Base-by-base conservation (phyloP, 2,329 filamentous ascomycete species). In the Pseudogymnoascus sp. region DNA sequence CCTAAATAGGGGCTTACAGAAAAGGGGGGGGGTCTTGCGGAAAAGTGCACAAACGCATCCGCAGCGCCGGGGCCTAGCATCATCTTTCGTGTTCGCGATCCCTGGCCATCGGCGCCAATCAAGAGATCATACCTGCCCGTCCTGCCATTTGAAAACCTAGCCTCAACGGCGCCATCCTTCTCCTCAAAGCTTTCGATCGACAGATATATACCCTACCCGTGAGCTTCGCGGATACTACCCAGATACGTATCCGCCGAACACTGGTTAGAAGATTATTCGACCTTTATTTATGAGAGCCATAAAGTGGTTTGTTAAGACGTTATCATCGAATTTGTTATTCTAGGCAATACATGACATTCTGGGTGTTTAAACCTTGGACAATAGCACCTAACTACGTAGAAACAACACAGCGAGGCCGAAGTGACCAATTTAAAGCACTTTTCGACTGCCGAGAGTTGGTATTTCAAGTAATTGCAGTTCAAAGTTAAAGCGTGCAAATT, bases 31-130 rank as follows among this genome's bases (percentile, higher is more conserved):
- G n/a, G n/a, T n/a, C n/a, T n/a, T n/a, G n/a, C n/a, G n/a, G n/a
- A n/a, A n/a, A n/a, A n/a, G n/a, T 63, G 39, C 21, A 67, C 49
- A 65, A 72, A 68, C 11, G 62, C 33, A 38, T 71, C 69, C 26
- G 21, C 45, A 35, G 41, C 64, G 10, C 60, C 66, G 6, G 62
- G 59, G 39, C 58, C 67, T 0, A 79, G 66, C 65, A 80, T 76
- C 59, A 75, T 73, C 55, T 70, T 76, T 16, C 81, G 75, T 2
- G 78, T 78, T 31, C 74, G 76, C 0, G 82, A 85, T 4, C 77
- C 73, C 45, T 80, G 76, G 0, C 83, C 83, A 64, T 86, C 83
- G 4, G 82, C 81, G 2, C 78, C 81, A 33, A 85, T 76, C 0
- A 85, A 65, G 0, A 85, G 68, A 67, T 85, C 82, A 60, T 75